phyloP scores from a whole-genome alignment of 2,329 filamentous ascomycete genomes.

The Cercospora sp. region DNA sequence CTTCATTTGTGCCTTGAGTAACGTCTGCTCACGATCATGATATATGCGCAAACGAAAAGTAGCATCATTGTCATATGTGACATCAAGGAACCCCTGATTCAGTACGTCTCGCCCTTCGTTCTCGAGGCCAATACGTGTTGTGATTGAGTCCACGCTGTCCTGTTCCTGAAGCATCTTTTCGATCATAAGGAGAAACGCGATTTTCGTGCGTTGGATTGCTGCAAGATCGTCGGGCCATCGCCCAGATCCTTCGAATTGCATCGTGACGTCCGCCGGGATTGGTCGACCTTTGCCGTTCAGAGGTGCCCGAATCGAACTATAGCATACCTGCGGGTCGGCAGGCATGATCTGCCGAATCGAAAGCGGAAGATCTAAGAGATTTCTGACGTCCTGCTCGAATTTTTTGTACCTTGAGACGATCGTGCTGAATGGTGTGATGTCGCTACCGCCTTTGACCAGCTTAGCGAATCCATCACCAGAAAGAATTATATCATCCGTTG shows the following conservation, averaged over 20 bases:
- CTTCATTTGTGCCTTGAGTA: constrained; percentile 76
- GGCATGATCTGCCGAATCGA: constrained; percentile 77
- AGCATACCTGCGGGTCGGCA: constrained; percentile 71
- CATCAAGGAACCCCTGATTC: constrained; percentile 80
- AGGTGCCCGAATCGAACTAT: constrained; percentile 63
- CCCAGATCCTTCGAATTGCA: constrained; percentile 90
- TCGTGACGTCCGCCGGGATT: constrained; percentile 70
- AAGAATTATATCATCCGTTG: constrained; percentile 49
- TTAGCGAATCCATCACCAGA: constrained; percentile 49
- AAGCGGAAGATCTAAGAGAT: constrained; percentile 80
- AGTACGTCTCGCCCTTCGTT: constrained; percentile 67
- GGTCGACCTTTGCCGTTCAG: constrained; percentile 49
- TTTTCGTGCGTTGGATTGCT: constrained; percentile 90
- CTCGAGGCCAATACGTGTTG: constrained; percentile 75
- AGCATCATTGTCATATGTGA: constrained; percentile 69
- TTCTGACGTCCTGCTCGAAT: constrained; percentile 75
- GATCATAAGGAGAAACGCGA: constrained; percentile 78
- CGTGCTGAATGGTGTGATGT: constrained; percentile 61
- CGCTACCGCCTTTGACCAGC: constrained; percentile 43
- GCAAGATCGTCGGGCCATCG: constrained; percentile 91
- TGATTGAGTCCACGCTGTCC: constrained; percentile 55
- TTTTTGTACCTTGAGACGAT: constrained; percentile 68
- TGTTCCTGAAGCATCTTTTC: constrained; percentile 67
- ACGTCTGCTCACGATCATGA: constrained; percentile 78
- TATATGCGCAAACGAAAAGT: constrained; percentile 84